Evolutionary conservation across 164 flowering plant genomes (phyloP), one percentile per base, ranked within the genome.

Genomic region (Taxillus chinensis): DNA sequence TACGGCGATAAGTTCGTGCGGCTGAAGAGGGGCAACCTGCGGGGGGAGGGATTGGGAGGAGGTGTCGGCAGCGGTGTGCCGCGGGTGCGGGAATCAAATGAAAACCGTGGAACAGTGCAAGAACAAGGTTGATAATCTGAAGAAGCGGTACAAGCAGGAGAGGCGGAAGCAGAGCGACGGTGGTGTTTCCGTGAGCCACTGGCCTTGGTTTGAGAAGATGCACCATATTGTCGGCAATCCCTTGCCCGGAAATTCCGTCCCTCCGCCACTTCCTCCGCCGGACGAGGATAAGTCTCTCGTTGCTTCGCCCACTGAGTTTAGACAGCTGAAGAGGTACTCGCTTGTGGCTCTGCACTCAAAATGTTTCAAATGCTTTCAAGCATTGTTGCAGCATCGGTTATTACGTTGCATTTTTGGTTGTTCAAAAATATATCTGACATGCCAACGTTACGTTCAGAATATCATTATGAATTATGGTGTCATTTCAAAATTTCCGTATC

Each of bases 31-130:
- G 78, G 78, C 50, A 79, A 77, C 61, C 62, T 79, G 7, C 57
- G 80, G 17, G 80, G 80, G 83, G 66, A 61, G 77, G 48, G 83
- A 79, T 61, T 79, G 83, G 83, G 80, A 77, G 59, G 83, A 72
- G 27, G 80, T 79, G 48, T 73, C 83, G 11, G 63, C 67, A 0
- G 64, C 71, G 27, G 80, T 79, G 10, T 70, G 73, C 55, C 70
- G 17, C 17, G 8, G 60, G 38, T 41, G 60, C 27, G 67, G 55
- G 5, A 62, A 65, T 9, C 52, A 66, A 12, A 61, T 27, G 50
- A 65, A 65, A 40, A 65, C 45, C 43, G 62, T 65, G 53, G 68
- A 67, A n/a, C 69, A 67, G 54, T 67, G 69, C 55, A 67, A 67
- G 69, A 67, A 67, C 37, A 67, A 67, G 45, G 46, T 67, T 38